A percentile compares a stretch with the other conserved stretches of the same genome.
These are phyloP conservation scores for Blastobotrys arbuscula DNA, from an alignment of 1,139 yeast genomes.

Conservation along the genomic window DNA sequence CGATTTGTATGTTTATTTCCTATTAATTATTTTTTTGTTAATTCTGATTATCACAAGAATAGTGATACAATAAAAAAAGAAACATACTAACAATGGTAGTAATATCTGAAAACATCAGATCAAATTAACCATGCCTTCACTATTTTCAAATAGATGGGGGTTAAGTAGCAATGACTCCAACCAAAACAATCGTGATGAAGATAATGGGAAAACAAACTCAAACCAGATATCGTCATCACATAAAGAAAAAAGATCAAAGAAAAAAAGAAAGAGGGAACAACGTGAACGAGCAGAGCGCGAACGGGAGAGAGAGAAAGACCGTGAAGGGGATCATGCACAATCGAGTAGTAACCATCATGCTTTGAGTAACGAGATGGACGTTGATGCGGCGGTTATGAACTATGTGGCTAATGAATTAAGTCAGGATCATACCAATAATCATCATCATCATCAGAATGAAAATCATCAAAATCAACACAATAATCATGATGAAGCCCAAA, in stretches of 20 bases:
- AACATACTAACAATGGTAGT: too few relatives aligned
- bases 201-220: not conserved
- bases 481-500: not conserved
- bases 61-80: too few relatives aligned
- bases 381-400: conserved; percentile 70
- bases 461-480: not conserved
- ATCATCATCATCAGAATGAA: not conserved
- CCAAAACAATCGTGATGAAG: conserved; percentile 2
- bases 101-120: too few relatives aligned
- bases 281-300: not conserved
- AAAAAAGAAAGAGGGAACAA: not conserved
- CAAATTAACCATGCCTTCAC: conserved; percentile 9
- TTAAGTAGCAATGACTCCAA: not conserved
- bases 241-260: not conserved
- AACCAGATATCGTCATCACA: not conserved
- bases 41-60: not conserved
- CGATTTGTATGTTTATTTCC: too few relatives aligned
- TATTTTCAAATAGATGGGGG: conserved; percentile 12
- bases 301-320: not conserved
- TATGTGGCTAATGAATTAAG: conserved; percentile 49
- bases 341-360: not conserved
- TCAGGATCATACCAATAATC: not conserved
- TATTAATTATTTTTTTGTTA: too few relatives aligned
- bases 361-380: conserved; percentile 33
- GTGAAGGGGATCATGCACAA: conserved; percentile 8